Conservation (phyloP, 192 early-diverging fungal genomes). For the Lobulomyces angularis region DNA sequence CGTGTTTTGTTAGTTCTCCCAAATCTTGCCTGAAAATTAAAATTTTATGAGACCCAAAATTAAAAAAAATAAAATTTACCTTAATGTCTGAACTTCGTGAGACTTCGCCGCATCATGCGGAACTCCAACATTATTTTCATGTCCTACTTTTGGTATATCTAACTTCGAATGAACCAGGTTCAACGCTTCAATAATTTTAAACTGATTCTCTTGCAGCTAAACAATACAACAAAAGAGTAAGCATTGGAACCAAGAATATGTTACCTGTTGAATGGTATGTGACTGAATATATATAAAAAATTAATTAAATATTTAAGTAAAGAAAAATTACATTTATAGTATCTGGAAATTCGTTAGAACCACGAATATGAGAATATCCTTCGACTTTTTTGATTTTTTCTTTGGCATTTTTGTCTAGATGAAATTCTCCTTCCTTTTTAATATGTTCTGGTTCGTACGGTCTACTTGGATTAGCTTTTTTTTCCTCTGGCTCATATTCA, state of each 20-base stretch:
- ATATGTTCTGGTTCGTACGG: slow-evolving; percentile 22
- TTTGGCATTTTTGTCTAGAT: slow-evolving; percentile 17
- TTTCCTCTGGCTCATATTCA: slow-evolving; percentile 50
- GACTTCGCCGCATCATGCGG: too few relatives aligned
- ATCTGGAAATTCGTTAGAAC: slow-evolving; percentile 5
- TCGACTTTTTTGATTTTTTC: slow-evolving; percentile 15
- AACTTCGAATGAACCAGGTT: too few relatives aligned
- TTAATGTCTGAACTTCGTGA: too few relatives aligned
- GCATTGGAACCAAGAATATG: too few relatives aligned
- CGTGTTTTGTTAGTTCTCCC: too few relatives aligned
- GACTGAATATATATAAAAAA: neutral
- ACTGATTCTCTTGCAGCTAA: slow-evolving; percentile 34
- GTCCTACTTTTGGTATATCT: too few relatives aligned
- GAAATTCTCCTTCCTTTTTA: slow-evolving; percentile 17
- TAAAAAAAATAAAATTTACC: too few relatives aligned
- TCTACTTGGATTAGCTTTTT: slow-evolving; percentile 25
- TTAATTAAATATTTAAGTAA: slow-evolving; percentile 5
- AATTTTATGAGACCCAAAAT: too few relatives aligned
- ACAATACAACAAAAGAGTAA: slow-evolving; percentile 18
- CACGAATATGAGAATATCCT: too few relatives aligned
- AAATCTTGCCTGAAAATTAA: too few relatives aligned
- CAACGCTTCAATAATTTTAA: slow-evolving; percentile 35
- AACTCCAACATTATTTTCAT: too few relatives aligned
- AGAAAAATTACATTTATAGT: slow-evolving; percentile 7
- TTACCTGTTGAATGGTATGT: slow-evolving; percentile 2